A percentile compares a stretch with the other conserved stretches of the same genome.
Conservation (phyloP, 768 basidiomycete genomes). For the Termitomyces sp. region DNA sequence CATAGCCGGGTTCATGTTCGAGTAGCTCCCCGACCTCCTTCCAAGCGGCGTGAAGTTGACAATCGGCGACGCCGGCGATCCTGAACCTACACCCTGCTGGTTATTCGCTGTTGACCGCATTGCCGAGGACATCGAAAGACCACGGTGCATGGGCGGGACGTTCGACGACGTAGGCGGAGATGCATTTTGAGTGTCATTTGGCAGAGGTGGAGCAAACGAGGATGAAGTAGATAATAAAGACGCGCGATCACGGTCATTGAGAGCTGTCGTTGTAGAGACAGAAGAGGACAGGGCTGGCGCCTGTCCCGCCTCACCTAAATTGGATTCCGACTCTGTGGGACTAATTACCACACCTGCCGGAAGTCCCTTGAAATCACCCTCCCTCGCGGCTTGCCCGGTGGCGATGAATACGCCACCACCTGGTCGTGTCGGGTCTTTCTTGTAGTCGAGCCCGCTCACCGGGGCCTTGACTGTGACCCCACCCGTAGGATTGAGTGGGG, state of each 20-base stretch:
- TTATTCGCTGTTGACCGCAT: constrained; percentile 23
- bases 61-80: constrained; percentile 34
- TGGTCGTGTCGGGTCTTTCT: constrained; percentile 74
- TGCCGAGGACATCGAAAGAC: constrained; percentile 20
- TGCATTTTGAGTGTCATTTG: constrained; percentile 8
- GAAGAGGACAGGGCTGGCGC: constrained; percentile 17
- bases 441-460: constrained; percentile 62
- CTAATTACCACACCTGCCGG: constrained; percentile 54
- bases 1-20: constrained; percentile 77
- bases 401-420: constrained; percentile 88
- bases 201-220: constrained; percentile 31
- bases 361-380: constrained; percentile 49
- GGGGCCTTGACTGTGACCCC: constrained; percentile 54
- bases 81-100: constrained; percentile 11
- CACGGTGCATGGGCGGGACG: constrained; percentile 14
- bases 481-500: constrained; percentile 75
- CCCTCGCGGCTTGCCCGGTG: constrained; percentile 38
- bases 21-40: constrained; percentile 31
- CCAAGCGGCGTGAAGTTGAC: constrained; percentile 56
- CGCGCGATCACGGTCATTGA: constrained; percentile 34
- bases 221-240: constrained; percentile 30
- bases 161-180: constrained; percentile 9
- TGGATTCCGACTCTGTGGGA: constrained; percentile 41
- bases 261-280: constrained; percentile 17
- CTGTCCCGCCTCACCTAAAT: constrained; percentile 32